Evolutionary conservation across 768 basidiomycete genomes (phyloP).

Genomic region (Naganishia vaughanmartiniae): DNA sequence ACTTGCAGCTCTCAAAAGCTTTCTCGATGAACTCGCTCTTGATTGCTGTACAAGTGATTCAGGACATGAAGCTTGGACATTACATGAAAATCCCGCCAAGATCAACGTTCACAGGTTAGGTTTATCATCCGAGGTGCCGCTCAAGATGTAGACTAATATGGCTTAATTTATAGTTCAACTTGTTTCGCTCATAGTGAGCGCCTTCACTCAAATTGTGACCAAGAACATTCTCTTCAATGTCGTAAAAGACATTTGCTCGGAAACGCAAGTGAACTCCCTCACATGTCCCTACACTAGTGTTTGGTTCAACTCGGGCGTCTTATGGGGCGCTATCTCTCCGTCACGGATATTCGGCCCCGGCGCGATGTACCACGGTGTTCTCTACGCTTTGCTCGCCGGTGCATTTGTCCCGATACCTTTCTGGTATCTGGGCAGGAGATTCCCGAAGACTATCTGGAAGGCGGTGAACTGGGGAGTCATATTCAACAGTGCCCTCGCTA

Average conservation of each 20-base stretch:
- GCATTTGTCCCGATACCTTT: constrained; percentile 80
- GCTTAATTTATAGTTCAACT: constrained; percentile 48
- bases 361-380: constrained; percentile 62
- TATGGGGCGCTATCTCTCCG: constrained; percentile 65
- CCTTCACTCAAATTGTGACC: constrained; percentile 53
- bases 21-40: constrained; percentile 78
- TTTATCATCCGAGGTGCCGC: constrained; percentile 35
- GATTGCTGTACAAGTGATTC: constrained; percentile 53
- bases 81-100: constrained; percentile 95
- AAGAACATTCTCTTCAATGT: constrained; percentile 53
- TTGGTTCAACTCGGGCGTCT: constrained; percentile 81
- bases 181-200: constrained; percentile 47
- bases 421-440: constrained; percentile 76
- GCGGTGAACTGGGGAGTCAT: constrained; percentile 81
- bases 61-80: constrained; percentile 63
- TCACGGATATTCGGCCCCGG: constrained; percentile 59
- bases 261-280: constrained; percentile 48
- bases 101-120: constrained; percentile 66
- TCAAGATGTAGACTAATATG: too few relatives aligned
- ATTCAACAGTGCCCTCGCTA: constrained; percentile 71
- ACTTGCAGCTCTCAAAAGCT: constrained; percentile 69
- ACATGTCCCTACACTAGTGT: constrained; percentile 80
- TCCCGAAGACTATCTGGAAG: constrained; percentile 69
- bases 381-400: constrained; percentile 71
- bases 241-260: constrained; percentile 54